Percentiles rank a stretch among this genome's conserved stretches.
phyloP scores from a whole-genome alignment of 768 basidiomycete genomes.

The Rossbeevera mucosa region DNA sequence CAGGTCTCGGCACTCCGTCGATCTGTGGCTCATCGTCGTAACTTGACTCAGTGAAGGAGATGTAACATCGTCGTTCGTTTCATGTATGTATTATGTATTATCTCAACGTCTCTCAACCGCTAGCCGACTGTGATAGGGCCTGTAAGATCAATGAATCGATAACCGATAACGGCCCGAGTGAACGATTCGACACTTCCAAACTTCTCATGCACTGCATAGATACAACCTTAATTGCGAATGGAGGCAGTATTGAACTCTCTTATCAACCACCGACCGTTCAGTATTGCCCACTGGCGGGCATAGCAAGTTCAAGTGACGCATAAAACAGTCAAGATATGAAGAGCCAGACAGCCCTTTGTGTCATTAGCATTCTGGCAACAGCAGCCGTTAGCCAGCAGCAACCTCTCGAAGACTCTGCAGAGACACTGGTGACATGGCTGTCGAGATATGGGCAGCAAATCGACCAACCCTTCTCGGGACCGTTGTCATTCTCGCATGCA shows the following conservation, averaged over 20 bases:
- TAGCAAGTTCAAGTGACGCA: neutral
- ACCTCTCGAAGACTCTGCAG: slow-evolving; percentile 6
- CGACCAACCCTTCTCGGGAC: slow-evolving; percentile 76
- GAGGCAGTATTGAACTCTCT: too few relatives aligned
- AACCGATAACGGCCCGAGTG: neutral
- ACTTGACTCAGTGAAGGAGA: slow-evolving; percentile 6
- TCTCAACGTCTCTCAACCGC: neutral
- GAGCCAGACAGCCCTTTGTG: neutral
- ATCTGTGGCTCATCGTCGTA: slow-evolving; percentile 24
- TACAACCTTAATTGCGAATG: too few relatives aligned
- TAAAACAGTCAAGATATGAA: slow-evolving; percentile 9
- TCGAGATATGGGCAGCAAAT: slow-evolving; percentile 71
- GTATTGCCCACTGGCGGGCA: neutral
- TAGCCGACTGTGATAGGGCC: neutral
- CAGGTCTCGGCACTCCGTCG: slow-evolving; percentile 41
- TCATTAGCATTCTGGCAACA: neutral
- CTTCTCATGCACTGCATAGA: neutral
- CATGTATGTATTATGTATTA: neutral
- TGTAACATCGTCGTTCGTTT: neutral
- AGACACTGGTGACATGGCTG: slow-evolving; percentile 45
- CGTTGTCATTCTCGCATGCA: slow-evolving; percentile 78
- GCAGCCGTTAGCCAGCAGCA: slow-evolving; percentile 10
- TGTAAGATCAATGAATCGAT: neutral
- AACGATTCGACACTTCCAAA: neutral
- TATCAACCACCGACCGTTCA: too few relatives aligned